A percentile compares a stretch with the other conserved stretches of the same genome.
Evolutionary conservation across 345 rosid species (phyloP).

Genomic region (Brassica carinata): DNA sequence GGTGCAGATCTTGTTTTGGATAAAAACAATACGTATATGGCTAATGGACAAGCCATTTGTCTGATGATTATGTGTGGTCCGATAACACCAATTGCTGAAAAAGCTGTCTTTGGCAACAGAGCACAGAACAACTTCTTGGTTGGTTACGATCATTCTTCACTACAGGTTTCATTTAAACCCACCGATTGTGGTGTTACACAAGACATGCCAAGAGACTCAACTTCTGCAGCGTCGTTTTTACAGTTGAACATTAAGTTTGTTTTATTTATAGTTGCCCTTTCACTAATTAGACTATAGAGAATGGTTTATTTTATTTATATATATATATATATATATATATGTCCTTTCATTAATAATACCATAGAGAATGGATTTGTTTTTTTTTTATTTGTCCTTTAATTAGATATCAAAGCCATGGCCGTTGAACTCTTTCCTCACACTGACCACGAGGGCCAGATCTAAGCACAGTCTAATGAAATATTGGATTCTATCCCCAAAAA

Average conservation of each 20-base stretch:
- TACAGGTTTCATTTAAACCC: not conserved
- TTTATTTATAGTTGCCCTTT: too few relatives aligned
- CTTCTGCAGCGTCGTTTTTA: too few relatives aligned
- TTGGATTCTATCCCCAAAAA: too few relatives aligned
- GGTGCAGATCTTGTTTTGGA: conserved; percentile 3
- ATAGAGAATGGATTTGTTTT: too few relatives aligned
- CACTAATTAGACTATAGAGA: too few relatives aligned
- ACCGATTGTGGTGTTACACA: conserved; percentile 4
- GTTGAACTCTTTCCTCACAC: conserved; percentile 95
- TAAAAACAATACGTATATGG: conserved; percentile 3
- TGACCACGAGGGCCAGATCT: conserved; percentile 40
- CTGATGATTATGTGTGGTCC: not conserved
- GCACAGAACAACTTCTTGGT: conserved; percentile 24
- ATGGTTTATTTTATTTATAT: too few relatives aligned
- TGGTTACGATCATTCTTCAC: not conserved
- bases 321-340: too few relatives aligned
- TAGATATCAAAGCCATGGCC: conserved; percentile 77
- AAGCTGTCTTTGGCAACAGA: conserved; percentile 8
- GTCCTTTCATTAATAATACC: too few relatives aligned
- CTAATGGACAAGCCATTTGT: not conserved
- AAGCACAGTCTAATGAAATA: too few relatives aligned
- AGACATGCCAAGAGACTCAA: too few relatives aligned
- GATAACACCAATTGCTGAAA: not conserved
- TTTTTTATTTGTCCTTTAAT: too few relatives aligned
- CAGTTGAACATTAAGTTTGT: too few relatives aligned